phyloP scores from a whole-genome alignment of 257 asterid genomes.

The Scutellaria galericulata region DNA sequence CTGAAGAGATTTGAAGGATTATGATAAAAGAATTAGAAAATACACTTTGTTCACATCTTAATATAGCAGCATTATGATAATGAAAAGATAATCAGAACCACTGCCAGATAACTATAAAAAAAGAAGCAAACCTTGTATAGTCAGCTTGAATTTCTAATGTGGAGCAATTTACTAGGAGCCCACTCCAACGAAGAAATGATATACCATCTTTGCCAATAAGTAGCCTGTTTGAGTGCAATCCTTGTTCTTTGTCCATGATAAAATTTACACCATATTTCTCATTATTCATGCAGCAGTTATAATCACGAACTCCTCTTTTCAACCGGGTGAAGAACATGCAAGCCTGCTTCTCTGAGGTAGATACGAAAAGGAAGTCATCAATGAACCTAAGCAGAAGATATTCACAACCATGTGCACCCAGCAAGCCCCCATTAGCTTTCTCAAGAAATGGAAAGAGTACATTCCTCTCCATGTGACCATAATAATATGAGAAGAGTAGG shows the following conservation, averaged over 20 bases:
- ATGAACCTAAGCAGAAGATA: conserved; percentile 72
- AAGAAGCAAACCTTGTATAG: conserved; percentile 65
- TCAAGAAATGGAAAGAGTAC: conserved; percentile 71
- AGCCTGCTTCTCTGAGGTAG: conserved; percentile 86
- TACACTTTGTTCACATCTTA: neutral
- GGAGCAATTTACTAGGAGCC: conserved; percentile 72
- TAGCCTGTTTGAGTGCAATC: conserved; percentile 50
- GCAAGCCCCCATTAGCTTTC: conserved; percentile 42
- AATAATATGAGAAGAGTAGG: conserved; percentile 84
- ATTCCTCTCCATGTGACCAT: conserved; percentile 78
- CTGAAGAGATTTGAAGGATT: neutral
- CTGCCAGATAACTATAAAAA: neutral
- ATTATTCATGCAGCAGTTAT: conserved; percentile 84
- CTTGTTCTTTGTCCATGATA: conserved; percentile 38
- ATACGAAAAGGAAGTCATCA: conserved; percentile 82
- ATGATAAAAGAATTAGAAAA: neutral
- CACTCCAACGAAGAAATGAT: conserved; percentile 92
- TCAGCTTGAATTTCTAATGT: conserved; percentile 97
- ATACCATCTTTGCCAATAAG: conserved; percentile 66
- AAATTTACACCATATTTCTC: conserved; percentile 80
- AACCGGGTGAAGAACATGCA: conserved; percentile 65
- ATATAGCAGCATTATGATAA: neutral
- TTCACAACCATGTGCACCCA: conserved; percentile 43
- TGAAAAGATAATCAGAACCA: neutral
- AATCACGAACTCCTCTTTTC: conserved; percentile 72